A percentile compares a stretch with the other conserved stretches of the same genome.
phyloP scores from a whole-genome alignment of 805 yeast genomes.

The Yamadazyma akitaensis region DNA sequence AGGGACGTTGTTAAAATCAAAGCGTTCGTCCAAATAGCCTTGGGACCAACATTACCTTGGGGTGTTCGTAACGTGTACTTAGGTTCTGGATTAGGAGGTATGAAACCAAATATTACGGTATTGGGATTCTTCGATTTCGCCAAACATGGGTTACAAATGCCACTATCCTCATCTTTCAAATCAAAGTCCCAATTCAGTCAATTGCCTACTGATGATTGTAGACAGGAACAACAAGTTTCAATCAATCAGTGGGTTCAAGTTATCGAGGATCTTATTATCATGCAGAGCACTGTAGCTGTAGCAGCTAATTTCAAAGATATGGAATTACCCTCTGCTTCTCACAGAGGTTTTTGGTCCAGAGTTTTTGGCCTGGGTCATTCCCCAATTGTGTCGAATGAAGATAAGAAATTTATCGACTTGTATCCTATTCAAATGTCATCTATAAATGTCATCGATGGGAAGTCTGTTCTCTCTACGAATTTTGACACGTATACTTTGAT shows the following conservation, averaged over 20 bases:
- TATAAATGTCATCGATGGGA: conserved; percentile 63
- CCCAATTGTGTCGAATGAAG: conserved; percentile 17
- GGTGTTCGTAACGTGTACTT: conserved; percentile 89
- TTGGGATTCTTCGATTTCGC: conserved; percentile 79
- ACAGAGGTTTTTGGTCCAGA: conserved; percentile 13
- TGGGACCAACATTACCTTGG: conserved; percentile 88
- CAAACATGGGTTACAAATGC: conserved; percentile 35
- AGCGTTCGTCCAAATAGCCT: conserved; percentile 90
- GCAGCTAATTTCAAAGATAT: conserved; percentile 81
- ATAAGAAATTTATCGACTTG: conserved; percentile 68
- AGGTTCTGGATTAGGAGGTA: conserved; percentile 97
- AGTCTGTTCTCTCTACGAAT: conserved; percentile 75
- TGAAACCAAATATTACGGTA: conserved; percentile 95
- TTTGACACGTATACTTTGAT: conserved; percentile 95
- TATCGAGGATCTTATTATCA: conserved; percentile 81
- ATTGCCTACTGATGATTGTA: conserved; percentile 77
- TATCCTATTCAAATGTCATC: conserved; percentile 98
- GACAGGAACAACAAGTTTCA: conserved; percentile 65
- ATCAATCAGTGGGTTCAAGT: conserved; percentile 88
- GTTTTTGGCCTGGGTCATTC: conserved; percentile 3
- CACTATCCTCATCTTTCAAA: conserved; percentile 18
- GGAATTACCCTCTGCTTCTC: conserved; percentile 53
- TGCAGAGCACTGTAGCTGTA: conserved; percentile 90
- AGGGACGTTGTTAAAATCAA: conserved; percentile 76
- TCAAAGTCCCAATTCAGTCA: conserved; percentile 18